Conservation (phyloP, 1,284 basidiomycete genomes). For the Sporisorium reilianum region DNA sequence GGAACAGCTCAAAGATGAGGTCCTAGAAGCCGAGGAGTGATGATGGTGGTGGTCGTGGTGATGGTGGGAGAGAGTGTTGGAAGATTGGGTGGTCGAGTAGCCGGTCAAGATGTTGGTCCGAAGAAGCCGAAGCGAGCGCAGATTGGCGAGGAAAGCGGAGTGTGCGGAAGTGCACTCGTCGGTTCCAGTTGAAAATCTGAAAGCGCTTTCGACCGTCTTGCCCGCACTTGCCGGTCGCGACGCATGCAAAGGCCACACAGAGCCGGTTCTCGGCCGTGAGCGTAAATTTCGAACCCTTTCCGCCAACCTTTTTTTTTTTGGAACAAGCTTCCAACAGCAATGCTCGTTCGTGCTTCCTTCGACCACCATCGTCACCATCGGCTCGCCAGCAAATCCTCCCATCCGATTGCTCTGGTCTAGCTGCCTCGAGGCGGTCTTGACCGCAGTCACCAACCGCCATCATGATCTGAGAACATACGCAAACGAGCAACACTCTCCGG, state of each 20-base stretch:
- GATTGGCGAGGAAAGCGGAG: not conserved
- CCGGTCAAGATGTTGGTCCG: conserved; percentile 1
- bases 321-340: not conserved
- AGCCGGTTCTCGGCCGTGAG: conserved; percentile 27
- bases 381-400: not conserved
- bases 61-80: not conserved
- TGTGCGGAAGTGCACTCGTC: not conserved
- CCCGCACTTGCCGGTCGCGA: no score
- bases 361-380: not conserved
- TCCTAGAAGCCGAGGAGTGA: not conserved
- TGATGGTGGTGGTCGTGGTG: conserved; percentile 1
- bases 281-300: conserved; percentile 7
- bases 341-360: not conserved
- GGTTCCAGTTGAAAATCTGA: conserved; percentile 7
- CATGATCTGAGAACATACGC: conserved; percentile 17
- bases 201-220: conserved; percentile 32
- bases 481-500: no score
- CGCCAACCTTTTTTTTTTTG: conserved; percentile 14
- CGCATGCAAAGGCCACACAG: not conserved
- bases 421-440: not conserved
- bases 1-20: no score
- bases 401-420: not conserved
- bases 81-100: no score
- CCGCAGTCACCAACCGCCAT: not conserved
- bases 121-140: conserved; percentile 28